Evolutionary conservation across 2,329 filamentous ascomycete species (phyloP), one percentile per base, ranked within the genome.

Genomic region (Colletotrichum sp.): DNA sequence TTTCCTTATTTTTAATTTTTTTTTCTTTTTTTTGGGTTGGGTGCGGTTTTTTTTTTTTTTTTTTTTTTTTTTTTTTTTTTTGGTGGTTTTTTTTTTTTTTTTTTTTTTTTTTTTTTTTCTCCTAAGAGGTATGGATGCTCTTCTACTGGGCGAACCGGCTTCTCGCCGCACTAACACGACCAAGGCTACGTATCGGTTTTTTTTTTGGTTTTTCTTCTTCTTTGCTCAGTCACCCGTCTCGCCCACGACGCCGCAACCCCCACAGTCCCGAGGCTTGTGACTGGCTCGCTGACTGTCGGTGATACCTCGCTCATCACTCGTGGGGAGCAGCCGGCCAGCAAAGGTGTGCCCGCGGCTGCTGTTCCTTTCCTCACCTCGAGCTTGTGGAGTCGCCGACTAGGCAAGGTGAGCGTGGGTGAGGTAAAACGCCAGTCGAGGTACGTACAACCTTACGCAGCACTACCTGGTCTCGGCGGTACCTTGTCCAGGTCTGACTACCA

Each of bases 241-340:
- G 55, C 44, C 28, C 64, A 36, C 13, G 52, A 32, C 65, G 39
- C 70, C 28, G 57, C n/a, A 27, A 68, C 60, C 73, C 34, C 74
- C 74, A 52, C 74, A 15, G 34, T 30, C 48, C 59, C 32, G 59
- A 69, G 28, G 34, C 60, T 28, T 68, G 19, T 60, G 64, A 76
- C 48, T 76, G 74, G 74, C 48, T 74, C 64, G 70, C 74, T 74
- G 65, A 19, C 28, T 65, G 60, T 74, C 74, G 74, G 74, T 60
- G 74, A 76, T 76, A 76, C 73, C 64, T 75, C 73, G 73, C 72
- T 72, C 73, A 75, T 71, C 59, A 69, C 32, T 28, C 61, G 39
- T 76, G 59, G 65, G 44, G 64, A 75, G 68, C 61, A 66, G 44
- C 44, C 44, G 44, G n/a, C 44, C 44, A 52, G 27, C 25, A 55